Percentiles rank a stretch among this genome's conserved stretches.
These are phyloP conservation scores for Russula sp. DNA, from an alignment of 768 basidiomycete species.

Conservation along the genomic window DNA sequence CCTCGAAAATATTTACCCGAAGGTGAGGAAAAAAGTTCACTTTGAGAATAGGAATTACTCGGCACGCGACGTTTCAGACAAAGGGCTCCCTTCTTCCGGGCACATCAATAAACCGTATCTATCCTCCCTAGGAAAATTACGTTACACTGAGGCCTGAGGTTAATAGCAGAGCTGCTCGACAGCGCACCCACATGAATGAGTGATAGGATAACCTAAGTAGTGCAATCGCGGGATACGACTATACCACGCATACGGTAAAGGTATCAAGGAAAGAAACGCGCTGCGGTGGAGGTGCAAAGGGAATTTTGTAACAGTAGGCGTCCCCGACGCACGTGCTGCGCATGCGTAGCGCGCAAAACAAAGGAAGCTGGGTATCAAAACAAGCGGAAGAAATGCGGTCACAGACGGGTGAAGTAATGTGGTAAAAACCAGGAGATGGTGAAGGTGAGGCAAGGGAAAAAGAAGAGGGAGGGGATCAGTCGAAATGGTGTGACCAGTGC, in stretches of 20 bases:
- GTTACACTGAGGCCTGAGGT: not conserved
- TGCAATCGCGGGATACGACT: not conserved
- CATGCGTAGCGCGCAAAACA: not conserved
- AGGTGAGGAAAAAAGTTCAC: not conserved
- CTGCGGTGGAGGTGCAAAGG: not conserved
- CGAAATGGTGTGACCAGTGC: not conserved
- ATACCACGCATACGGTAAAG: not conserved
- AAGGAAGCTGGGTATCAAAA: not conserved
- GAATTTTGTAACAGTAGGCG: not conserved
- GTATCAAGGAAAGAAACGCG: not conserved
- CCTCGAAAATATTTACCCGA: not conserved
- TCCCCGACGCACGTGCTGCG: constrained; percentile 8
- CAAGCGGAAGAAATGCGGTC: not conserved
- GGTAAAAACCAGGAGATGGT: not conserved
- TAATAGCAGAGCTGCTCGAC: not conserved
- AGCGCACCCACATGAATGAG: not conserved
- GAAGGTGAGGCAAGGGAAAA: not conserved
- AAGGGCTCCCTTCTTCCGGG: not conserved
- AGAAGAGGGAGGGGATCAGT: not conserved
- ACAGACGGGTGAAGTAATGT: not conserved
- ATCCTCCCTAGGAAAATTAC: not conserved
- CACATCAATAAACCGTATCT: not conserved
- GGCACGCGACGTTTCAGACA: too few species aligned
- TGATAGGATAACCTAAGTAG: not conserved
- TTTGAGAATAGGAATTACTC: too few species aligned